phyloP scores from a whole-genome alignment of 139 green algal species.

The Tetraselmis striata region DNA sequence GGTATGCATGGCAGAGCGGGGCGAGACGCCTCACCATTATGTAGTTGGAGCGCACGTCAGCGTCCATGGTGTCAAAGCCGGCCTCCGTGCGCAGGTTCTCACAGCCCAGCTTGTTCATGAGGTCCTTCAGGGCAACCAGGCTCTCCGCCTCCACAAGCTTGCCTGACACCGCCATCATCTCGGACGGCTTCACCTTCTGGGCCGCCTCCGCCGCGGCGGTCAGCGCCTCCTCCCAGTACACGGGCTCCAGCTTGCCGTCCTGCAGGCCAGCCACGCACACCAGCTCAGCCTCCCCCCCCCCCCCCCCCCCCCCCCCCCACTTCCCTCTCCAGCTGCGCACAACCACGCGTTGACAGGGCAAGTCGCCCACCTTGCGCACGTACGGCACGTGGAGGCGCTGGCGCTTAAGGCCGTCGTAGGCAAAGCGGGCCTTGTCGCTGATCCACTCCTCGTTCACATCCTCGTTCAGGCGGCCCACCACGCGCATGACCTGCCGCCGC shows the following conservation, averaged over 20 bases:
- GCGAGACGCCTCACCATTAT: too few relatives aligned
- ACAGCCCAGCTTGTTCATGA: constrained; percentile 62
- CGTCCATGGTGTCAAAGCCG: constrained; percentile 35
- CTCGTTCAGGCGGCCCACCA: constrained; percentile 91
- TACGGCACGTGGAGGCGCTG: constrained; percentile 82
- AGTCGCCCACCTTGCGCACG: not conserved
- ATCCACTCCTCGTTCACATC: constrained; percentile 99
- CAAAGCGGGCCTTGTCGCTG: constrained; percentile 91
- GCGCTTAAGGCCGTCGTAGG: constrained; percentile 91
- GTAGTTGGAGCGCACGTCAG: constrained; percentile 86
- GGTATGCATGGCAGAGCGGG: too few relatives aligned
- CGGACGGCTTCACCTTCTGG: constrained; percentile 33
- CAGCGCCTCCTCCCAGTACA: constrained; percentile 61
- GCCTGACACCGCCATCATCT: constrained; percentile 70
- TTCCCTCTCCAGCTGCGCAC: too few relatives aligned
- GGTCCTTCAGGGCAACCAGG: constrained; percentile 84
- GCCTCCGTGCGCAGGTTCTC: constrained; percentile 62
- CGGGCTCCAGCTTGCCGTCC: constrained; percentile 3
- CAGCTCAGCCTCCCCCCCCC: too few relatives aligned
- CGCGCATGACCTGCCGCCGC: constrained; percentile 94
- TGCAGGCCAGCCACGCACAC: too few relatives aligned
- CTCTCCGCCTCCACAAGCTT: constrained; percentile 90
- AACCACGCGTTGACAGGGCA: too few relatives aligned
- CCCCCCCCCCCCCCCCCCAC: too few relatives aligned
- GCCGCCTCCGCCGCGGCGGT: constrained; percentile 41